Conservation (phyloP, 768 basidiomycete species). For the Chiua virens region DNA sequence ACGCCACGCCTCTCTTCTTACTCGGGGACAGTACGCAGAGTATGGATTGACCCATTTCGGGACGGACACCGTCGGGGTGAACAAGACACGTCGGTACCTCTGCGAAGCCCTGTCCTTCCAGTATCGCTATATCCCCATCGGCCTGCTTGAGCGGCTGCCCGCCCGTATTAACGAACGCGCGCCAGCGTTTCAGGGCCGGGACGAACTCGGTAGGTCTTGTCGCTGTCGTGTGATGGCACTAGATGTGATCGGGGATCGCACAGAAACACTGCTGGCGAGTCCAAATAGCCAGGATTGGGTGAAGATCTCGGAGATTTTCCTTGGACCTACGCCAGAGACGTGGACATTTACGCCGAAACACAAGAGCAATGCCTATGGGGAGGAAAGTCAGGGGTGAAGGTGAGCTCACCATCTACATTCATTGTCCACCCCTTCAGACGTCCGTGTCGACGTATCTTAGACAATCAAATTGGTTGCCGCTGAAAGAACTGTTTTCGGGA, state of each 20-base stretch:
- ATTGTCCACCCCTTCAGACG: too few species aligned
- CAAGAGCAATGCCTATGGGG: constrained; percentile 79
- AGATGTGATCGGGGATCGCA: background rate
- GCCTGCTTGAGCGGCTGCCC: constrained; percentile 82
- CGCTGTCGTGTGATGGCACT: background rate
- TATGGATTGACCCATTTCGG: constrained; percentile 87
- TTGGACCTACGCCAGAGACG: constrained; percentile 80
- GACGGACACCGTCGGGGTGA: constrained; percentile 85
- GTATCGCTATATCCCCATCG: constrained; percentile 93
- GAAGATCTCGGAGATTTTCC: constrained; percentile 92
- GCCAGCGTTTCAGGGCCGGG: constrained; percentile 82
- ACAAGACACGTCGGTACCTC: constrained; percentile 88
- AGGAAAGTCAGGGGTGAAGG: constrained; percentile 63
- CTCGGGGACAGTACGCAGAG: constrained; percentile 68
- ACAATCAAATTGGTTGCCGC: too few species aligned
- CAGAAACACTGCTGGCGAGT: constrained; percentile 85
- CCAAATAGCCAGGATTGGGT: constrained; percentile 85
- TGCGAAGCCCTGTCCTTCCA: constrained; percentile 96
- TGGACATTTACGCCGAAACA: constrained; percentile 93
- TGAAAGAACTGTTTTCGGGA: too few species aligned
- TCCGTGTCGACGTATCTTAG: too few species aligned
- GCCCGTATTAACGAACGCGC: constrained; percentile 87
- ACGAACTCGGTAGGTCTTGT: constrained; percentile 71
- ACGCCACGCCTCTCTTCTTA: background rate
- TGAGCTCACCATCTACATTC: background rate